Base-by-base conservation (phyloP, 495 filamentous ascomycete species). In the Penicillium goetzii region DNA sequence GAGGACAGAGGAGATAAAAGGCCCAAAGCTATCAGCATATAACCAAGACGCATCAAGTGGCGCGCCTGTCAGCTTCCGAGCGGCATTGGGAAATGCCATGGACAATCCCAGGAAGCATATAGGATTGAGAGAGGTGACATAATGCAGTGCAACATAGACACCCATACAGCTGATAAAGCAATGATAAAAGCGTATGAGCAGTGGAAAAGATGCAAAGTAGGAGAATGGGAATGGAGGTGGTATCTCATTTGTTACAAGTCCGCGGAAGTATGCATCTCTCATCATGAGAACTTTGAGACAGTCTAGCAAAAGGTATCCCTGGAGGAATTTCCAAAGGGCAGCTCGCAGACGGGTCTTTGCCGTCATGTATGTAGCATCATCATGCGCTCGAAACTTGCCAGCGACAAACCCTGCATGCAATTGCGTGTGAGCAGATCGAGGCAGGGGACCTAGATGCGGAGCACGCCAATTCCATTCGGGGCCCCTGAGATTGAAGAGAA, bases 381-480 rank as follows among this genome's bases (percentile, higher is more conserved):
- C 56, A 19, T 57, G 41, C 47, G 57, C 43, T 2, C 43, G 41
- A 8, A 69, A 21, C 17, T 49, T 60, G 11, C 45, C 49, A 21
- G 56, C 21, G 21, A 25, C 32, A 51, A 63, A 62, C 51, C 68
- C 55, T 58, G 62, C 41, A 63, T 65, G 61, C 25, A 84, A 75
- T 61, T 81, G 74, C 49, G 73, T 52, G 63, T 79, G 71, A 36
- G 88, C 76, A 41, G 72, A 68, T 56, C 68, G 66, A 50, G 89
- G 88, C 30, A 89, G 79, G 11, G 85, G 81, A 9, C 86, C 86
- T 4, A 91, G 70, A 25, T 80, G 80, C 11, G 85, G 72, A 54
- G 86, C 83, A 17, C 87, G 83, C 83, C 86, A 91, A 68, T 89
- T 91, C 92, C 92, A 97, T 66, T 91, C 90, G 10, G 87, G 83